phyloP scores from a whole-genome alignment of 495 filamentous ascomycete genomes.

The Talaromyces ruber region DNA sequence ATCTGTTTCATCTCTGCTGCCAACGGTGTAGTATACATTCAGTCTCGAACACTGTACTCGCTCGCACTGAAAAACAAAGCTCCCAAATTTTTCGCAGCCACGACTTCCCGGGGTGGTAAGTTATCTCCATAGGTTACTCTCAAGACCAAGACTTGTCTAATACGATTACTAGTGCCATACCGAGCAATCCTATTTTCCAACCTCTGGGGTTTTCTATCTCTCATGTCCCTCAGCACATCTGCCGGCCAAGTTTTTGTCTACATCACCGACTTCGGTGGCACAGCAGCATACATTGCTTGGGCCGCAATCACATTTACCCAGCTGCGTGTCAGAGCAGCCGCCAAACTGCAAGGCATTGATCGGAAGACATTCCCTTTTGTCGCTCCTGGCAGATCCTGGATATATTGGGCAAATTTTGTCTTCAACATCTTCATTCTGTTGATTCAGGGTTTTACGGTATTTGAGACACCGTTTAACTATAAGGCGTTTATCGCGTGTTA shows the following conservation, averaged over 20 bases:
- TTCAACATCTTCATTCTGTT: not conserved
- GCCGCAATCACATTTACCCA: not conserved
- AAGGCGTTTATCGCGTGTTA: not conserved
- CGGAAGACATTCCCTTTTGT: not conserved
- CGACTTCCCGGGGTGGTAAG: not conserved
- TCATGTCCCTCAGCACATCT: not conserved
- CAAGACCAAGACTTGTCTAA: no score
- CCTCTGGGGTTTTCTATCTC: not conserved
- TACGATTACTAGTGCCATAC: not conserved
- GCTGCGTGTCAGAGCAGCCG: not conserved
- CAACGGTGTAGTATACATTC: not conserved
- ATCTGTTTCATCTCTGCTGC: not conserved
- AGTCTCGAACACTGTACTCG: not conserved
- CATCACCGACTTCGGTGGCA: not conserved
- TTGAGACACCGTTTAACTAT: not conserved
- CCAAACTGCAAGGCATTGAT: not conserved
- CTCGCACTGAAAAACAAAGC: not conserved
- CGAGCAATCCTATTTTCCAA: not conserved
- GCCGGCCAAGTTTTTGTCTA: not conserved
- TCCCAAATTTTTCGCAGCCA: not conserved
- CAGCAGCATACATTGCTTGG: not conserved
- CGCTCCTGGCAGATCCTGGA: not conserved
- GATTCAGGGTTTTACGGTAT: not conserved
- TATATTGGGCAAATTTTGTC: not conserved
- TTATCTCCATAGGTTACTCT: not conserved